phyloP scores from a whole-genome alignment of 129 eudicot genomes.

The Mikania micrantha region DNA sequence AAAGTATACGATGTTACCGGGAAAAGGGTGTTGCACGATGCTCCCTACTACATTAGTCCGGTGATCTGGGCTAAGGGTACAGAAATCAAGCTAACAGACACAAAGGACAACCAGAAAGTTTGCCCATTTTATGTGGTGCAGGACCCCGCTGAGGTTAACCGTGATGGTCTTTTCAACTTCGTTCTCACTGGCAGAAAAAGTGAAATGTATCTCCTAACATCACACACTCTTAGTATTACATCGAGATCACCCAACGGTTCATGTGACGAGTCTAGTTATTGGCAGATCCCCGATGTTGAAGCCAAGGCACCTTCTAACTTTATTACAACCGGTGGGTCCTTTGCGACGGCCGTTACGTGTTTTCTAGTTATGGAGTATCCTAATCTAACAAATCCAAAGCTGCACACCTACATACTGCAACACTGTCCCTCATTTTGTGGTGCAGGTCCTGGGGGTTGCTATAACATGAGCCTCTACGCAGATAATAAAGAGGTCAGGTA shows the following conservation, averaged over 20 bases:
- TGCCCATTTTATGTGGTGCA: not conserved
- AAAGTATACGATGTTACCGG: too few species aligned
- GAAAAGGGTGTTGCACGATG: not conserved
- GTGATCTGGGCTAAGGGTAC: not conserved
- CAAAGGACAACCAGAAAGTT: not conserved
- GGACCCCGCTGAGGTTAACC: not conserved
- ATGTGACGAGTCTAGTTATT: not conserved
- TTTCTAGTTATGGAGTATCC: slow-evolving; percentile 12
- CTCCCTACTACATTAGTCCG: slow-evolving; percentile 12
- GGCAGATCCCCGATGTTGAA: not conserved
- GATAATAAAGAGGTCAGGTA: not conserved
- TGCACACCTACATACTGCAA: slow-evolving; percentile 21
- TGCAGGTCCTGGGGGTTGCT: slow-evolving; percentile 27
- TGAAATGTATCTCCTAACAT: not conserved
- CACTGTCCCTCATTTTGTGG: slow-evolving; percentile 14
- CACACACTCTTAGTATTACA: not conserved
- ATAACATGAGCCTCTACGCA: slow-evolving; percentile 7
- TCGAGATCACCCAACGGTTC: not conserved
- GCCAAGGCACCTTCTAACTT: slow-evolving; percentile 12
- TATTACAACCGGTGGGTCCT: not conserved
- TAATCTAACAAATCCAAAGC: slow-evolving; percentile 8
- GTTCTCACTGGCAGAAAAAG: not conserved
- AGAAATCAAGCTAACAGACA: slow-evolving; percentile 11
- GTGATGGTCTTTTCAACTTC: not conserved
- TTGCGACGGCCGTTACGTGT: not conserved